Base-by-base conservation (phyloP, 2,329 filamentous ascomycete species). In the Penicillium decumbens region DNA sequence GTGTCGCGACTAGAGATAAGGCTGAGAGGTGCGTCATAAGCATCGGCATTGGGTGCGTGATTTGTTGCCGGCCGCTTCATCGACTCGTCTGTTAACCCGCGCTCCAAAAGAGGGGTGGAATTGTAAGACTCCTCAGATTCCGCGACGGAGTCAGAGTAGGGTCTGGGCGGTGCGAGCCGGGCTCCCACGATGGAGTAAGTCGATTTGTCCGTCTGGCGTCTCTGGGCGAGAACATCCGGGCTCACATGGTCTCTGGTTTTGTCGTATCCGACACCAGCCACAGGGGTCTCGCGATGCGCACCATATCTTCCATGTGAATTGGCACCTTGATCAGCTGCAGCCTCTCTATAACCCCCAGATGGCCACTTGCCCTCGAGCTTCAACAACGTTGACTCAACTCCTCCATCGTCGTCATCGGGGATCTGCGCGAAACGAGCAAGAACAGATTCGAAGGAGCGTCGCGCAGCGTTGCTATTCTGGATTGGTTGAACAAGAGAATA, bases 321-420 rank as follows among this genome's bases (percentile, higher is more conserved):
- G 24, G 28, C 39, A 12, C 45, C 24, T 18, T 48, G 41, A 38
- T 44, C 51, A 27, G 38, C 41, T 13, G 32, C 47, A 28, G 54
- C 38, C 2, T 43, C 51, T 41, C 54, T 50, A 24, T 50, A 32
- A 24, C 47, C 32, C 29, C 54, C 47, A 35, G 64, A 58, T 58
- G 62, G 64, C 64, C 85, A 93, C 58, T 83, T 92, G 8, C 93
- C 93, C 72, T 98, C 93, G 0, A 98, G 78, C 63, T 97, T 98
- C 60, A 91, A 72, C 43, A 98, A 70, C 0, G 93, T 89, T n/a
- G 91, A 90, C 65, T 97, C 93, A 24, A 97, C 84, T 10, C 92
- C 92, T 6, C 89, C 89, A 63, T 95, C 88, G 40, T 86, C 85
- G 53, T 95, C 89, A 63, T 96, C 91, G 0, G 92, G 89, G 24